Evolutionary conservation across 2,329 filamentous ascomycete genomes (phyloP).

Genomic region (Aspergillus sp.): DNA sequence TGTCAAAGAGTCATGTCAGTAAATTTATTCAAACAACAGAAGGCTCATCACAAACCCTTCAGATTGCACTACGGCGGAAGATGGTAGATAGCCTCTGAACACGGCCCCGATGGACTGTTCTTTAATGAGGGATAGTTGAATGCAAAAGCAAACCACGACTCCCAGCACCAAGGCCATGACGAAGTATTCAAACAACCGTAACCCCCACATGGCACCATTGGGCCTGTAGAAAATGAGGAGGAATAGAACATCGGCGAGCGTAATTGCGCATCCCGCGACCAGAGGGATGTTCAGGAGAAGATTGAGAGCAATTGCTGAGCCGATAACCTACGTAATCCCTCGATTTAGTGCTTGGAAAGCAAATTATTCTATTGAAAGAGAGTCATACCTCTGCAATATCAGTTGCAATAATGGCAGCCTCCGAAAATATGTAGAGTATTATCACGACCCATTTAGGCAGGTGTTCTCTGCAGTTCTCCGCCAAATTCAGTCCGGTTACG

Average conservation of each 20-base stretch:
- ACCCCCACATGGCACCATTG: conserved; percentile 46
- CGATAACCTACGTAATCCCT: conserved; percentile 43
- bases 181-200: conserved; percentile 52
- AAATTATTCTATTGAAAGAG: background rate
- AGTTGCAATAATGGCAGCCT: conserved; percentile 65
- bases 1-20: conserved; percentile 15
- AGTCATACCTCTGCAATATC: conserved; percentile 60
- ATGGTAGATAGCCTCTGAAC: conserved; percentile 53
- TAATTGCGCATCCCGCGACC: conserved; percentile 54
- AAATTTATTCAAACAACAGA: background rate
- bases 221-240: conserved; percentile 54
- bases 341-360: background rate
- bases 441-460: conserved; percentile 63
- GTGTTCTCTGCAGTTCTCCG: conserved; percentile 61
- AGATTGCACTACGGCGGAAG: conserved; percentile 46
- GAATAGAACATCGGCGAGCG: conserved; percentile 52
- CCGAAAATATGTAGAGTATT: conserved; percentile 58
- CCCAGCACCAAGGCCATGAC: conserved; percentile 51
- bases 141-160: conserved; percentile 54
- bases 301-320: conserved; percentile 54
- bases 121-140: conserved; percentile 51
- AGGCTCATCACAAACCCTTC: conserved; percentile 38
- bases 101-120: conserved; percentile 47
- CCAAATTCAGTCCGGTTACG: conserved; percentile 63
- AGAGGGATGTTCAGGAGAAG: conserved; percentile 50